Evolutionary conservation across 2,329 filamentous ascomycete genomes (phyloP).

Genomic region (Gremmenia infestans): DNA sequence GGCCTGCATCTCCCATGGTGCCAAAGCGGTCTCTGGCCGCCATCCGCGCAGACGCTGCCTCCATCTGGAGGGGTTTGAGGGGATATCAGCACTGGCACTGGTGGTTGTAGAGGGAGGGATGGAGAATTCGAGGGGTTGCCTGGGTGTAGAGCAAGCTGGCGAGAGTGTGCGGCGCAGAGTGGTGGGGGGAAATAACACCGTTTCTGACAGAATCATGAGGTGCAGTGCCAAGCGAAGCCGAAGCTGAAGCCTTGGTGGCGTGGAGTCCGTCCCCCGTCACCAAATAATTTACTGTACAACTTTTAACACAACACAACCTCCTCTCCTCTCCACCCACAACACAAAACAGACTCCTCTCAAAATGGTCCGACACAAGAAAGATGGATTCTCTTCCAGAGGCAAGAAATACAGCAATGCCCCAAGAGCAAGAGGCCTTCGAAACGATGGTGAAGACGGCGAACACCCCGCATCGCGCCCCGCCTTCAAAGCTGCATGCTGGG

Average conservation of each 20-base stretch:
- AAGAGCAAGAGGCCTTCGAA: slow-evolving; percentile 48
- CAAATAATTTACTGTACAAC: neutral
- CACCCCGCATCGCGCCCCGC: slow-evolving; percentile 39
- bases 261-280: neutral
- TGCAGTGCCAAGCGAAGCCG: too few relatives aligned
- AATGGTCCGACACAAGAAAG: slow-evolving; percentile 98
- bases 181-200: neutral
- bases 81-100: slow-evolving; percentile 16
- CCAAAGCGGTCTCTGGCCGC: slow-evolving; percentile 92
- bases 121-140: slow-evolving; percentile 4
- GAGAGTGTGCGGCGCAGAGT: slow-evolving; percentile 12
- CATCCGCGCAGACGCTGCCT: slow-evolving; percentile 92
- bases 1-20: slow-evolving; percentile 70
- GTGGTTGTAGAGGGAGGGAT: neutral
- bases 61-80: slow-evolving; percentile 52
- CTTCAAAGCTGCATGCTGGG: slow-evolving; percentile 97
- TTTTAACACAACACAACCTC: neutral
- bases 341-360: slow-evolving; percentile 5
- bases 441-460: slow-evolving; percentile 37
- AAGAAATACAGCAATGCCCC: slow-evolving; percentile 63
- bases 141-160: slow-evolving; percentile 13
- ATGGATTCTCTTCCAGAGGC: slow-evolving; percentile 60
- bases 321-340: neutral
- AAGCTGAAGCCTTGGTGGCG: neutral
- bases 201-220: neutral